phyloP scores from a whole-genome alignment of 768 basidiomycete genomes.

The Suillus plorans region DNA sequence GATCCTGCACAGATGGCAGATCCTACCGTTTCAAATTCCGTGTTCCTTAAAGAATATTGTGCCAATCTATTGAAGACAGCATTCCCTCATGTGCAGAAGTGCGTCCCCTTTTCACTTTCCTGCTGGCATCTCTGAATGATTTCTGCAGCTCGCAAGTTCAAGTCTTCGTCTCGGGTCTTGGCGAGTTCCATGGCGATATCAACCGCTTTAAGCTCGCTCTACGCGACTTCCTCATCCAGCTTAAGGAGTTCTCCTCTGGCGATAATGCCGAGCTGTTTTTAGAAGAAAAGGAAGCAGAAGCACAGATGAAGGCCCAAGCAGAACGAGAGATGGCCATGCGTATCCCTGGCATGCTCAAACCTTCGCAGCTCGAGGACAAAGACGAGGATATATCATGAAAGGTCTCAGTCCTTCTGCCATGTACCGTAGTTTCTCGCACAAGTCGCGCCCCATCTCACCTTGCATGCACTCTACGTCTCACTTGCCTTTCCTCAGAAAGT shows the following conservation, averaged over 20 bases:
- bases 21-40: conserved; percentile 69
- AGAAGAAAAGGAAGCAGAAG: conserved; percentile 93
- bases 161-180: conserved; percentile 64
- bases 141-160: conserved; percentile 62
- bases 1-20: conserved; percentile 74
- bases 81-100: conserved; percentile 92
- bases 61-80: conserved; percentile 83
- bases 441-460: conserved; percentile 6
- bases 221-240: conserved; percentile 96
- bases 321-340: conserved; percentile 89
- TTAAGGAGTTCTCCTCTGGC: conserved; percentile 93
- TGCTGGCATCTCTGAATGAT: conserved; percentile 12
- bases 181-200: conserved; percentile 75
- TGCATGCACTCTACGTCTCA: conserved; percentile 16
- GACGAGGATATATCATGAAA: conserved; percentile 70
- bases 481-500: conserved; percentile 19
- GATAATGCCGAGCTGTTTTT: conserved; percentile 91
- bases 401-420: conserved; percentile 24
- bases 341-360: conserved; percentile 98
- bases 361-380: conserved; percentile 90
- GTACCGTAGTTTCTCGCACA: conserved; percentile 31
- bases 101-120: conserved; percentile 27
- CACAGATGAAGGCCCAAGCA: conserved; percentile 70
- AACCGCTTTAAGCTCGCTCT: conserved; percentile 92
- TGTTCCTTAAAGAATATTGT: conserved; percentile 83